Conservation (phyloP, 2,329 filamentous ascomycete species). For the Boeremia lycopersici region DNA sequence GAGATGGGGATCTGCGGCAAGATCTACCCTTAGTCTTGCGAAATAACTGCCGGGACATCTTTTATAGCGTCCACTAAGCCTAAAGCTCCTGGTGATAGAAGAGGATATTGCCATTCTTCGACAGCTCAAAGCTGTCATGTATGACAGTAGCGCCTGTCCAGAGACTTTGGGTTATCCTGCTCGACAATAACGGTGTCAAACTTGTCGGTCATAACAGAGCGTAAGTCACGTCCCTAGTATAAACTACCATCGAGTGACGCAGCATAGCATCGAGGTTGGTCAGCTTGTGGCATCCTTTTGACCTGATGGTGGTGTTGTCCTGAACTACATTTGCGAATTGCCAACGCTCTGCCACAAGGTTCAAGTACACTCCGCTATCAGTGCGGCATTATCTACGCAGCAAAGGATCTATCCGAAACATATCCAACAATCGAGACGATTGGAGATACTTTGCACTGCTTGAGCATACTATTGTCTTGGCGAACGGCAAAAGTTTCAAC, state of each 20-base stretch:
- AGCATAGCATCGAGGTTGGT: slow-evolving; percentile 62
- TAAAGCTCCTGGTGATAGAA: too few relatives aligned
- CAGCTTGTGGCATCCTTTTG: slow-evolving; percentile 69
- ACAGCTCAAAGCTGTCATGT: slow-evolving; percentile 61
- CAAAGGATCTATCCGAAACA: slow-evolving; percentile 53
- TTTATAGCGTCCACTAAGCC: too few relatives aligned
- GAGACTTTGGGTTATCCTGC: slow-evolving; percentile 61
- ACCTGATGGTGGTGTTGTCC: slow-evolving; percentile 59
- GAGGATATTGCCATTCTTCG: slow-evolving; percentile 51
- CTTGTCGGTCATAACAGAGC: slow-evolving; percentile 64
- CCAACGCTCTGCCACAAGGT: slow-evolving; percentile 48
- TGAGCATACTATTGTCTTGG: slow-evolving; percentile 55
- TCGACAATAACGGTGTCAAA: slow-evolving; percentile 61
- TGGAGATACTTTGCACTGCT: slow-evolving; percentile 56
- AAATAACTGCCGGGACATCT: too few relatives aligned
- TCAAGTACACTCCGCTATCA: slow-evolving; percentile 46
- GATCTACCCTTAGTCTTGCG: too few relatives aligned
- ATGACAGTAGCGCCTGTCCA: slow-evolving; percentile 64
- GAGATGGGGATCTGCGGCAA: too few relatives aligned
- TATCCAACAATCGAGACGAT: slow-evolving; percentile 51
- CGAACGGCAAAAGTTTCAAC: slow-evolving; percentile 58
- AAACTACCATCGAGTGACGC: not conserved
- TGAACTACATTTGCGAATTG: slow-evolving; percentile 63
- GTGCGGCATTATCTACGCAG: slow-evolving; percentile 41
- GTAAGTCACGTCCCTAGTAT: slow-evolving; percentile 39